Base-by-base conservation (phyloP, 129 eudicot species). In the Erigeron canadensis region DNA sequence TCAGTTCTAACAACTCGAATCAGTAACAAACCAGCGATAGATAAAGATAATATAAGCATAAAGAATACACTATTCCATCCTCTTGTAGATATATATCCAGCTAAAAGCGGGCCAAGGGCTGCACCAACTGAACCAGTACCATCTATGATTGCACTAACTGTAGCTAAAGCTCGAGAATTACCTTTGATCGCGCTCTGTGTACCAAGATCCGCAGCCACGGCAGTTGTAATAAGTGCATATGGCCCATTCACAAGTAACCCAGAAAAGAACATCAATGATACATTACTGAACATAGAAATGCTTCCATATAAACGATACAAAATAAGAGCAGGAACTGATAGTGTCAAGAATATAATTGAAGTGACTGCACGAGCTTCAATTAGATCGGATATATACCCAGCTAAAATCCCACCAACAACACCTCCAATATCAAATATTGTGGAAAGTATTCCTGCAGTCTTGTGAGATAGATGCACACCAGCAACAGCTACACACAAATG, bases 91-190 rank as follows among this genome's bases (percentile, higher is more conserved):
- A 93, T 89, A 79, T 89, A 93, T 38, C 98, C 98, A 4, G 95
- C 96, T 53, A 93, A 74, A 89, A 93, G 91, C 5, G 98, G 98
- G 16, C 98, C 98, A 46, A 93, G 72, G 59, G 96, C 96, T 39
- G 95, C 98, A 65, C 98, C 98, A 61, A 89, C 91, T 41, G 98
- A 89, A 55, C 98, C 96, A 16, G 98, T 93, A 40, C 96, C 98
- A 82, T 93, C 98, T 46, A 93, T 89, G 38, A 93, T 93, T 17
- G 98, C 98, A 37, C 91, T 85, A 10, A 93, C 98, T 1, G 98
- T 93, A 61, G 98, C 98, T 68, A 93, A 80, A 12, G 98, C 98
- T 53, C 95, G 95, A 44, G 96, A 86, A 41, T 85, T 89, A 5
- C 90, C 98, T 28, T 59, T 80, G 23, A 89, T 80, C 63, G 82